phyloP scores from a whole-genome alignment of 352 stramenopile genomes.

The Blastocystis hominis region DNA sequence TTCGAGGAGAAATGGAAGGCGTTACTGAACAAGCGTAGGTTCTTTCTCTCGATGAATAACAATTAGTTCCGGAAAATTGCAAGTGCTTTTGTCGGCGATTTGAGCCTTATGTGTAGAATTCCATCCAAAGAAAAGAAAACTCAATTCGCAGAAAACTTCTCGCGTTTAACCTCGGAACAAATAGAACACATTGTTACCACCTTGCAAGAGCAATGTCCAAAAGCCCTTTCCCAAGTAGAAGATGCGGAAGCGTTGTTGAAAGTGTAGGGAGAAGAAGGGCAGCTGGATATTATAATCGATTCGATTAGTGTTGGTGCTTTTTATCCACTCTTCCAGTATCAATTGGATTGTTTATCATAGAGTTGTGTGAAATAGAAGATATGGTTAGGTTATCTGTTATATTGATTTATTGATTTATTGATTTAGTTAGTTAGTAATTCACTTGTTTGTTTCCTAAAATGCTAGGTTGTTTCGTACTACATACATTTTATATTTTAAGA shows the following conservation, averaged over 20 bases:
- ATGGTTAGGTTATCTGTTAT: too few species aligned
- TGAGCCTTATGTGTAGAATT: neutral
- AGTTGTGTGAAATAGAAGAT: neutral
- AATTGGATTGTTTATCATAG: neutral
- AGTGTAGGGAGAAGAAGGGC: neutral
- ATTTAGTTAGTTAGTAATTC: too few species aligned
- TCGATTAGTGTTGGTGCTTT: neutral
- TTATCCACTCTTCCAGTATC: conserved; percentile 6
- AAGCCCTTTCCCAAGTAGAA: neutral
- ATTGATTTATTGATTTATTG: too few species aligned
- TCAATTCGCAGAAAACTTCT: neutral
- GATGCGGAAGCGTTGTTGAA: neutral
- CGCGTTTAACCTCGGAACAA: neutral
- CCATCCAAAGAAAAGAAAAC: neutral
- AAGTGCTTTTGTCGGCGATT: neutral
- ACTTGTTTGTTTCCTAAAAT: too few species aligned
- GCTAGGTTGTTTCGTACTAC: too few species aligned
- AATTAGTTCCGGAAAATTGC: conserved; percentile 1
- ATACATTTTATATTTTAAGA: too few species aligned
- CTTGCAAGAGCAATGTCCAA: conserved; percentile 16
- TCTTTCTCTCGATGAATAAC: neutral
- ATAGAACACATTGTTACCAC: neutral
- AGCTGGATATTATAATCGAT: neutral
- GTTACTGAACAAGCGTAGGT: conserved; percentile 2
- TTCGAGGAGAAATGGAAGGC: conserved; percentile 10